Base-by-base conservation (phyloP, 768 basidiomycete species). In the Podaxis carcinomalis region DNA sequence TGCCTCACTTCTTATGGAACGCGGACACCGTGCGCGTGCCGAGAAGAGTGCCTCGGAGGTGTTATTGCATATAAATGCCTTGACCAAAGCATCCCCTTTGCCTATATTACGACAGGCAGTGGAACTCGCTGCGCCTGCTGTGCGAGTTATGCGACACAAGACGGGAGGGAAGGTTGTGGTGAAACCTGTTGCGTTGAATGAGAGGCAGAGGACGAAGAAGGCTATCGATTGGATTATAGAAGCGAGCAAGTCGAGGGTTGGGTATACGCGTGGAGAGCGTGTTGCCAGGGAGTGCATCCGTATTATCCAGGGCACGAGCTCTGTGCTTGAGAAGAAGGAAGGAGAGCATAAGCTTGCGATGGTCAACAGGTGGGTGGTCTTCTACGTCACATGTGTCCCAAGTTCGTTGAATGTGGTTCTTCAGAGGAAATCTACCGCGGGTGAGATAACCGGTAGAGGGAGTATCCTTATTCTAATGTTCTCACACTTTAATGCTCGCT, bases 41-140 rank as follows among this genome's bases (percentile, higher is more conserved):
- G 73, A 83, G 0, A 80, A 79, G 35, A 75, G 76, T 44, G 80
- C 86, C 47, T 80, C 86, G 2, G 72, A 77, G n/a, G 87, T 83
- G 65, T 83, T 93, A n/a, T 72, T 85, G 16, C 78, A 87, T 68
- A 83, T 95, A 42, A 88, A 89, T 70, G 79, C 86, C 9, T 76
- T 89, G 61, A 95, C 93, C 14, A 81, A 87, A 57, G 82, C 85
- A 5, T 85, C 87, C n/a, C 90, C 94, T 0, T 76, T 93, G 36
- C 91, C 91, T 16, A 83, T 96, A 64, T 75, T 97, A 3, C 85
- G 87, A 40, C 73, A 86, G 67, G 95, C 94, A 0, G 75, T 97
- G 54, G 68, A 81, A 23, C 68, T 80, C 2, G 87, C 85, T 1
- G 80, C 91, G 3, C 95, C 95, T 1, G 83, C 86, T 0, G 85